A percentile compares a stretch with the other conserved stretches of the same genome.
Evolutionary conservation across 2,329 filamentous ascomycete species (phyloP).

Genomic region (Stagonosporopsis chrysanthemi): DNA sequence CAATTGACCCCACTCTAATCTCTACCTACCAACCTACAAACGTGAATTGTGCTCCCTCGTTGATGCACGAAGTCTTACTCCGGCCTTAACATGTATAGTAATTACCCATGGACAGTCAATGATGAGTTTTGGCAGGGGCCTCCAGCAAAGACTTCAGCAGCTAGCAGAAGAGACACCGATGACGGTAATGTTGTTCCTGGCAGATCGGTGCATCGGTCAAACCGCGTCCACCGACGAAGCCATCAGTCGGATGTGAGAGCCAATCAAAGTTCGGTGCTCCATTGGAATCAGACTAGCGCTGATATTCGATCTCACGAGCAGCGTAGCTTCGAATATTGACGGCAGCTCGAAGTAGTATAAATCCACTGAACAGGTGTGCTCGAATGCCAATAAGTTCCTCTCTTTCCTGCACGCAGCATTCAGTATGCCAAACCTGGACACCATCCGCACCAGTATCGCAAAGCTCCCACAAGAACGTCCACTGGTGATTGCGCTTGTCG

Average conservation of each 20-base stretch:
- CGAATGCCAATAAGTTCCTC: neutral
- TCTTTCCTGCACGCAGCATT: neutral
- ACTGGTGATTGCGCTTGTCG: conserved; percentile 31
- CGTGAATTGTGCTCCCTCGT: too few species aligned
- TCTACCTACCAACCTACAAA: too few species aligned
- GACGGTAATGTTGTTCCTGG: neutral
- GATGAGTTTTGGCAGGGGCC: too few species aligned
- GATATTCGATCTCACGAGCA: neutral
- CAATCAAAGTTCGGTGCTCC: neutral
- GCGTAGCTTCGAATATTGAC: neutral
- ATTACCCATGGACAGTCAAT: too few species aligned
- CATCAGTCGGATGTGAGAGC: neutral
- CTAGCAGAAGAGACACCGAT: too few species aligned
- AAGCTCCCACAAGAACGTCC: conserved; percentile 27
- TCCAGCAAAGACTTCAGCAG: too few species aligned
- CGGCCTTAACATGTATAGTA: too few species aligned
- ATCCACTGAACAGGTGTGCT: neutral
- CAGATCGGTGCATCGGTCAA: neutral
- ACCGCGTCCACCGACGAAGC: neutral
- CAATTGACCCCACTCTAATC: too few species aligned
- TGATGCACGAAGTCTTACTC: too few species aligned
- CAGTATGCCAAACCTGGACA: conserved; percentile 26
- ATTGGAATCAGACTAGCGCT: neutral
- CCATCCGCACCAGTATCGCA: conserved; percentile 24
- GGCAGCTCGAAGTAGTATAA: neutral